Conservation (phyloP, 2,329 filamentous ascomycete species). For the Aspergillus bombycis region DNA sequence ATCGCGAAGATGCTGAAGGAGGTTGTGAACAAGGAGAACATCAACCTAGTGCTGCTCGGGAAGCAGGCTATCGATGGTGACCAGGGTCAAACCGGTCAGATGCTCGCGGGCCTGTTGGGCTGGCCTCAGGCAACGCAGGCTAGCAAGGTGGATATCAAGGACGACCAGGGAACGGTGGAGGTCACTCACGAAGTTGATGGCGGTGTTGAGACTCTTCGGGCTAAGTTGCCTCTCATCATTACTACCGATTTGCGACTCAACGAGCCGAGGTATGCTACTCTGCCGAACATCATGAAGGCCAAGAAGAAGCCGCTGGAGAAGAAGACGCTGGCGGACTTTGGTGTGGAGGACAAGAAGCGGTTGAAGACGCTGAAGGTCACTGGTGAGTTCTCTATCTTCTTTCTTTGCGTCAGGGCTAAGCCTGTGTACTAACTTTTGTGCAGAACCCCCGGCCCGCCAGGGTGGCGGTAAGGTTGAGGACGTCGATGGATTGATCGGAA, state of each 20-base stretch:
- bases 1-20: slow-evolving; percentile 87
- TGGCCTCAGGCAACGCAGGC: slow-evolving; percentile 97
- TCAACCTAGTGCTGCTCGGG: slow-evolving; percentile 89
- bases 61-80: slow-evolving; percentile 99
- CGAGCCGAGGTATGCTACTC: slow-evolving; percentile 88
- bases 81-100: slow-evolving; percentile 93
- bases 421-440: slow-evolving; percentile 12
- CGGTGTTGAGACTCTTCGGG: slow-evolving; percentile 84
- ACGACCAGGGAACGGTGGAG: slow-evolving; percentile 67
- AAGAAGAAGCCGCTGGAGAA: slow-evolving; percentile 99
- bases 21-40: slow-evolving; percentile 79
- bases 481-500: slow-evolving; percentile 89
- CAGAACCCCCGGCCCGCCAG: slow-evolving; percentile 83
- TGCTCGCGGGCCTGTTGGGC: slow-evolving; percentile 88
- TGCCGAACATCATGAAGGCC: slow-evolving; percentile 99
- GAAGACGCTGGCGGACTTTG: slow-evolving; percentile 81
- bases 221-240: slow-evolving; percentile 87
- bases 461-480: slow-evolving; percentile 97
- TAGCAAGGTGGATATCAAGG: slow-evolving; percentile 74
- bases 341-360: slow-evolving; percentile 72
- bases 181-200: slow-evolving; percentile 95
- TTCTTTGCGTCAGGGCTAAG: slow-evolving; percentile 9
- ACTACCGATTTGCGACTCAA: slow-evolving; percentile 95
- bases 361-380: slow-evolving; percentile 89
- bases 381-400: slow-evolving; percentile 56